Evolutionary conservation across 768 basidiomycete genomes (phyloP).

Genomic region (Ephemerocybe angulata): DNA sequence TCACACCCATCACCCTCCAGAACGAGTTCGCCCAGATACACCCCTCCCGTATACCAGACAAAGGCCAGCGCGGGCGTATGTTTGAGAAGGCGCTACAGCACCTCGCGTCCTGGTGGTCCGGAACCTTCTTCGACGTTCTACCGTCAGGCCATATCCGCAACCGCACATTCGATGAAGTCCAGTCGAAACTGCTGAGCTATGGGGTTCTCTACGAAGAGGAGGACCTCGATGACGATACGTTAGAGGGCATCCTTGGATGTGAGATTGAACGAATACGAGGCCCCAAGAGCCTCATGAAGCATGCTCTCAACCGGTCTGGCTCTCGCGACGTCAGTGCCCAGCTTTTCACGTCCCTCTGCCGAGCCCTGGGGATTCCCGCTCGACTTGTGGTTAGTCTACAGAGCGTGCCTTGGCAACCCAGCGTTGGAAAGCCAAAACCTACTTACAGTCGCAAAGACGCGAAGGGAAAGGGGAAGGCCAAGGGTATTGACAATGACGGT

Average conservation of each 20-base stretch:
- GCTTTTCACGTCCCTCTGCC: constrained; percentile 85
- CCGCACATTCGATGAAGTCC: constrained; percentile 74
- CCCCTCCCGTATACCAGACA: constrained; percentile 77
- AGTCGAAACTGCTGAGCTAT: constrained; percentile 35
- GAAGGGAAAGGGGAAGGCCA: constrained; percentile 34
- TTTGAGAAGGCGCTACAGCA: constrained; percentile 79
- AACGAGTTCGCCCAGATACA: constrained; percentile 78
- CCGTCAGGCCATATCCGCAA: constrained; percentile 68
- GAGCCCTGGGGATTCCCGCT: constrained; percentile 82
- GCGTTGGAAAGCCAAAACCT: constrained; percentile 54
- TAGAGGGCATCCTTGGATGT: constrained; percentile 46
- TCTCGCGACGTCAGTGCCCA: constrained; percentile 85
- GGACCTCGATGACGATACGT: constrained; percentile 36
- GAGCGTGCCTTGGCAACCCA: constrained; percentile 85
- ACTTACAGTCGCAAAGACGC: constrained; percentile 35
- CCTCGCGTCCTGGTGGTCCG: constrained; percentile 83
- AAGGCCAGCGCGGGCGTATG: constrained; percentile 74
- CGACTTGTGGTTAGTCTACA: constrained; percentile 88
- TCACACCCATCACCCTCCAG: constrained; percentile 78
- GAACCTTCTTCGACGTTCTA: constrained; percentile 61
- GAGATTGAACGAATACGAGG: constrained; percentile 70
- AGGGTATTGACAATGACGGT: too few species aligned
- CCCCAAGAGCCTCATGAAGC: constrained; percentile 90
- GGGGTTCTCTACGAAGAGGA: constrained; percentile 28
- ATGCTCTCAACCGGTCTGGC: constrained; percentile 75